Evolutionary conservation across 805 yeast genomes (phyloP).

Genomic region (Sugiyamaella chiloensis): DNA sequence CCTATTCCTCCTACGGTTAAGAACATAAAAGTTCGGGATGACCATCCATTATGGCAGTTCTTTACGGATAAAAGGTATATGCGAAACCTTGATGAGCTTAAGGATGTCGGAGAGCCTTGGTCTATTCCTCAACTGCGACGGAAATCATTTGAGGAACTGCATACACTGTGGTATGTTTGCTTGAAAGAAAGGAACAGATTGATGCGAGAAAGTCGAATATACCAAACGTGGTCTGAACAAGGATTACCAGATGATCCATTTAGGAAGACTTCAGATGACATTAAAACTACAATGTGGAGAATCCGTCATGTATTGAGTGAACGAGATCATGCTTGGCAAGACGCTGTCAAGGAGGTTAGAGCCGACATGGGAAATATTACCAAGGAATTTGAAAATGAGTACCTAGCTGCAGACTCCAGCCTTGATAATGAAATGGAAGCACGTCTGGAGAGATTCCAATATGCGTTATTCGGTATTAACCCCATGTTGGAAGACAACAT

Average conservation of each 20-base stretch:
- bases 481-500: conserved; percentile 59
- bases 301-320: conserved; percentile 86
- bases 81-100: conserved; percentile 51
- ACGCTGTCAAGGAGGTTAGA: conserved; percentile 49
- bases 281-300: conserved; percentile 66
- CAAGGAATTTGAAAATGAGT: conserved; percentile 54
- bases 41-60: conserved; percentile 95
- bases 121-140: conserved; percentile 81
- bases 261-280: conserved; percentile 39
- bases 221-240: conserved; percentile 35
- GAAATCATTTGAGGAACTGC: conserved; percentile 88
- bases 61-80: conserved; percentile 62
- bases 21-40: conserved; percentile 68
- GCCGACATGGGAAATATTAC: conserved; percentile 48
- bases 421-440: conserved; percentile 62
- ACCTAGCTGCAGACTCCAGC: conserved; percentile 51
- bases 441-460: conserved; percentile 72
- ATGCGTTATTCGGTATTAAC: conserved; percentile 79
- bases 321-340: conserved; percentile 67
- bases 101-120: conserved; percentile 66
- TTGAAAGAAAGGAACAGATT: conserved; percentile 78
- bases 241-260: conserved; percentile 35
- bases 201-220: conserved; percentile 69
- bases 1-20: conserved; percentile 83
- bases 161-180: conserved; percentile 84